Evolutionary conservation across 371 early-diverging fungal genomes (phyloP).

Genomic region (Actinomucor elegans): DNA sequence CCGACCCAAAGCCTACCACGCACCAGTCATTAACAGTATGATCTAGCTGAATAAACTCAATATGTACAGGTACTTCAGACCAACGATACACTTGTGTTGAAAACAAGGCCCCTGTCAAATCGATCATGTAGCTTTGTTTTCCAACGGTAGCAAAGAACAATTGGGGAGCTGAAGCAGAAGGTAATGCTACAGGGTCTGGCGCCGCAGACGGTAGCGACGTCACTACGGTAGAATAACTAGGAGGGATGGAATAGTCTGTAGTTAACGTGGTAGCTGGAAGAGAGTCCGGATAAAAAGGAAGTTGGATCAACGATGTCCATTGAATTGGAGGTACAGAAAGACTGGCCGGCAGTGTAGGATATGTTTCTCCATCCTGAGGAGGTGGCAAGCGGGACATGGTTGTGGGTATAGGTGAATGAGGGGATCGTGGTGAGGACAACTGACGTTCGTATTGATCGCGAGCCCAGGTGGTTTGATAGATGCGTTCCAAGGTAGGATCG

Average conservation of each 20-base stretch:
- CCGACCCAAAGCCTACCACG: slow-evolving; percentile 37
- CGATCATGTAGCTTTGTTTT: slow-evolving; percentile 45
- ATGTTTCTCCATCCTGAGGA: background rate
- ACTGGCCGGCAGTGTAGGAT: slow-evolving; percentile 21
- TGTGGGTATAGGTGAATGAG: slow-evolving; percentile 9
- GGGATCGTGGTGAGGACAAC: background rate
- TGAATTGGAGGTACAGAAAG: slow-evolving; percentile 26
- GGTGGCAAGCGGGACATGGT: background rate
- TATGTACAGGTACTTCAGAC: slow-evolving; percentile 35
- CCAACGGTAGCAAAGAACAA: slow-evolving; percentile 46
- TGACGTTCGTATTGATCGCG: slow-evolving; percentile 30
- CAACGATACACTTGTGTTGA: slow-evolving; percentile 41
- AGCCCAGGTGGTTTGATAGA: slow-evolving; percentile 27
- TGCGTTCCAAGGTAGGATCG: slow-evolving; percentile 25
- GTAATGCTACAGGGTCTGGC: slow-evolving; percentile 43
- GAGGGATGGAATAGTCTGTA: slow-evolving; percentile 40
- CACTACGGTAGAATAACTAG: slow-evolving; percentile 43
- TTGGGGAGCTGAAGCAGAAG: slow-evolving; percentile 38
- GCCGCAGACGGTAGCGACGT: slow-evolving; percentile 17
- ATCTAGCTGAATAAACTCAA: slow-evolving; percentile 35
- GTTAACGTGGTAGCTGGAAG: slow-evolving; percentile 38
- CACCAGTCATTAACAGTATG: slow-evolving; percentile 24
- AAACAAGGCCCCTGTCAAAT: slow-evolving; percentile 35
- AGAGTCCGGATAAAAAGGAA: slow-evolving; percentile 46
- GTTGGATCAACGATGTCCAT: slow-evolving; percentile 46